Percentiles rank a stretch among this genome's conserved stretches.
These are phyloP conservation scores for Polytrichum formosum DNA, from an alignment of 225 moss, liverwort and hornwort genomes.

Conservation along the genomic window DNA sequence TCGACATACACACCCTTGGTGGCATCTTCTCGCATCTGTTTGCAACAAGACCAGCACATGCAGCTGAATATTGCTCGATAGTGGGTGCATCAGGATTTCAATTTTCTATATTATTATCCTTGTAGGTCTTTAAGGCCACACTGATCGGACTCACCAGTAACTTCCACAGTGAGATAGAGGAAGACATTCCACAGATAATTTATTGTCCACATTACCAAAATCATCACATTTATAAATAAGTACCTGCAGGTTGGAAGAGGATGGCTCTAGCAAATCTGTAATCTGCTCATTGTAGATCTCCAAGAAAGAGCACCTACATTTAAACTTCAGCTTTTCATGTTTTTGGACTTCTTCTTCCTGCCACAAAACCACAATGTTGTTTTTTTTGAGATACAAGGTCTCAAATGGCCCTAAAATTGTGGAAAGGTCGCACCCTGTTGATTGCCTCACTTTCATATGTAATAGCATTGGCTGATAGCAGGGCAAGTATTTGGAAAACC, in stretches of 20 bases:
- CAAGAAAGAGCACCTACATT: slow-evolving; percentile 56
- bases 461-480: too few species aligned
- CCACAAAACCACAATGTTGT: slow-evolving; percentile 3
- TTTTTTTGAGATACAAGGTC: background rate
- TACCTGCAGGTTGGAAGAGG: slow-evolving; percentile 55
- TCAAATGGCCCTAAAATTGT: background rate
- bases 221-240: background rate
- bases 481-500: too few species aligned
- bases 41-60: slow-evolving; percentile 10
- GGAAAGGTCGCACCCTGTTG: background rate
- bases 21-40: slow-evolving; percentile 87
- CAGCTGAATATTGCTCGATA: too few species aligned
- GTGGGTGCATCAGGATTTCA: too few species aligned
- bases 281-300: slow-evolving; percentile 62
- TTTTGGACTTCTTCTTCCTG: slow-evolving; percentile 55
- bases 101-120: too few species aligned
- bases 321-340: slow-evolving; percentile 43
- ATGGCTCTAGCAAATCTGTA: slow-evolving; percentile 50
- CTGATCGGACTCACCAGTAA: background rate
- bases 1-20: slow-evolving; percentile 94
- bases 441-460: background rate
- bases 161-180: background rate
- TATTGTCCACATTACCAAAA: background rate
- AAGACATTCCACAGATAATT: background rate
- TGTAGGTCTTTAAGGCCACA: background rate